These are phyloP conservation scores for Crithidia thermophila DNA, from an alignment of 208 protist species.

Conservation along the genomic window DNA sequence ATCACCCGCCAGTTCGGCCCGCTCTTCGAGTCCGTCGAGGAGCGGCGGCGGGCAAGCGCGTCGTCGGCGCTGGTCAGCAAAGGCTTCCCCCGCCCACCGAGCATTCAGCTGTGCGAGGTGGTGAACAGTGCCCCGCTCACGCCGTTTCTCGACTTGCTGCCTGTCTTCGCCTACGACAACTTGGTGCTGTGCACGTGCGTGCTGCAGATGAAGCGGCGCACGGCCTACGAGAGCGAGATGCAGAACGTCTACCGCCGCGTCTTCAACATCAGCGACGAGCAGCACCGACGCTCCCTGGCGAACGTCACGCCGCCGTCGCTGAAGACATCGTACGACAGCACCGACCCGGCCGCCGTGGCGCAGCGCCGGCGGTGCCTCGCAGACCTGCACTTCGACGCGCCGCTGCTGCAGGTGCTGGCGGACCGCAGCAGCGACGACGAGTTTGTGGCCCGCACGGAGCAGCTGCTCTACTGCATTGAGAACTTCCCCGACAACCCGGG, in stretches of 20 bases:
- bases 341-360: neutral
- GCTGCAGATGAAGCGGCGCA: conserved; percentile 22
- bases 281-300: conserved; percentile 45
- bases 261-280: conserved; percentile 47
- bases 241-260: conserved; percentile 38
- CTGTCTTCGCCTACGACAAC: conserved; percentile 60
- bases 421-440: conserved; percentile 39
- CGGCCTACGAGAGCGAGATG: conserved; percentile 37
- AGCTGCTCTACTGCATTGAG: conserved; percentile 36
- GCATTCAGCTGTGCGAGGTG: conserved; percentile 39
- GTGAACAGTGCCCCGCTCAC: conserved; percentile 45
- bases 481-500: conserved; percentile 30
- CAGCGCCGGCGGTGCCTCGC: conserved; percentile 21
- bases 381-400: conserved; percentile 24
- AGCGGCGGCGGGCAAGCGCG: neutral
- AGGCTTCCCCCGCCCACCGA: conserved; percentile 9
- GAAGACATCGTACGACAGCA: neutral
- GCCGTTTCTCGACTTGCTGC: conserved; percentile 32
- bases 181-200: conserved; percentile 49
- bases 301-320: conserved; percentile 46
- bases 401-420: conserved; percentile 33
- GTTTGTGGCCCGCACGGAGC: conserved; percentile 39
- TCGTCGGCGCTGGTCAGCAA: neutral
- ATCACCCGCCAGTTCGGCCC: conserved; percentile 16
- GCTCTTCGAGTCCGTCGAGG: conserved; percentile 19